Evolutionary conservation across 805 yeast genomes (phyloP).

Genomic region (Starmerella sirachaensis): DNA sequence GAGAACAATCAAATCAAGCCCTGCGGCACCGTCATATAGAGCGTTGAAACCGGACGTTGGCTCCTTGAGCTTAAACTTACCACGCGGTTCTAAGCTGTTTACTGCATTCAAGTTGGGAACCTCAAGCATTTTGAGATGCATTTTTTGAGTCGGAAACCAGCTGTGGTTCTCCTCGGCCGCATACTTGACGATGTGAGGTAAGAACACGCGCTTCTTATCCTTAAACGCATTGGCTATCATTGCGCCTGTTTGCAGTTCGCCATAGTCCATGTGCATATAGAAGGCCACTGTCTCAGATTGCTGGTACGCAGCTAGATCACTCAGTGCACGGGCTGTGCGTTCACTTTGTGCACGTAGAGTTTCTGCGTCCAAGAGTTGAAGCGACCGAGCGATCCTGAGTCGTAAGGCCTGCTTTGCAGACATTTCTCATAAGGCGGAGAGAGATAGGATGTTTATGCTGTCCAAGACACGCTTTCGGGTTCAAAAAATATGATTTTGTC

Average conservation of each 20-base stretch:
- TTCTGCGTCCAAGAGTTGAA: slow-evolving; percentile 4
- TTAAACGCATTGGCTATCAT: slow-evolving; percentile 44
- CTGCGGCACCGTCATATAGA: slow-evolving; percentile 25
- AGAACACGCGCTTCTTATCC: slow-evolving; percentile 33
- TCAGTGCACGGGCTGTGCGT: slow-evolving; percentile 19
- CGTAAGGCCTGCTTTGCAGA: slow-evolving; percentile 11
- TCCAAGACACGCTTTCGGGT: too few species aligned
- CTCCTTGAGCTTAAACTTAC: slow-evolving; percentile 55
- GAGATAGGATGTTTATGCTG: too few species aligned
- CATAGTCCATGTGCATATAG: slow-evolving; percentile 63
- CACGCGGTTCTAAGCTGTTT: slow-evolving; percentile 44
- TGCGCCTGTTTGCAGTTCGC: slow-evolving; percentile 52
- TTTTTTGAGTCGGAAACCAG: slow-evolving; percentile 26
- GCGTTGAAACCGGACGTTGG: slow-evolving; percentile 35
- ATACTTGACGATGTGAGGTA: slow-evolving; percentile 31
- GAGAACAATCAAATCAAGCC: slow-evolving; percentile 59
- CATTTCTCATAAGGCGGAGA: not conserved
- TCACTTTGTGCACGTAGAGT: slow-evolving; percentile 13
- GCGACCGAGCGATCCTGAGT: slow-evolving; percentile 6
- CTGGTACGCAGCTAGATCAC: slow-evolving; percentile 31
- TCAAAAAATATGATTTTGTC: not conserved
- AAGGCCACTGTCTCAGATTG: slow-evolving; percentile 44
- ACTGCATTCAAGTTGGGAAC: slow-evolving; percentile 37
- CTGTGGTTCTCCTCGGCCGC: slow-evolving; percentile 6
- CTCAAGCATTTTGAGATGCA: slow-evolving; percentile 45